Evolutionary conservation across 805 yeast species (phyloP).

Genomic region (Saturnispora hagleri): DNA sequence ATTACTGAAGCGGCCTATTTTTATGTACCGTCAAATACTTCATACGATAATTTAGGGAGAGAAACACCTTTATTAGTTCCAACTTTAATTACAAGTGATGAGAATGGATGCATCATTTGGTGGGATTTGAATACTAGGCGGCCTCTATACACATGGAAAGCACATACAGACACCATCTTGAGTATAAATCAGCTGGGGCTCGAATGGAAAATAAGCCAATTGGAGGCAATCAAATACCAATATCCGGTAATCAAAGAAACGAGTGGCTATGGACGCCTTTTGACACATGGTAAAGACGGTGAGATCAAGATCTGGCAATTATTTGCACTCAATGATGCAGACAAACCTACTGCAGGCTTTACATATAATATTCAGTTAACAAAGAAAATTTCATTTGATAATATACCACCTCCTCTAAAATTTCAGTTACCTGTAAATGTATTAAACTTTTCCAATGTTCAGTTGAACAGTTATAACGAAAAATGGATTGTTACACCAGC

Average conservation of each 20-base stretch:
- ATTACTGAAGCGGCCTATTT: neutral
- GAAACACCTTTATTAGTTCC: constrained; percentile 24
- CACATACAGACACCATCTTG: constrained; percentile 43
- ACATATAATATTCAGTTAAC: constrained; percentile 12
- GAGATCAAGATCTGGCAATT: constrained; percentile 39
- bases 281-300: constrained; percentile 66
- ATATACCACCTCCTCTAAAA: constrained; percentile 15
- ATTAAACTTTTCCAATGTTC: constrained; percentile 64
- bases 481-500: constrained; percentile 46
- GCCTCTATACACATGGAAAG: constrained; percentile 49
- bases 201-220: constrained; percentile 21
- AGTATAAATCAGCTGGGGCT: constrained; percentile 39
- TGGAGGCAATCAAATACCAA: constrained; percentile 12
- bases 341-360: constrained; percentile 5
- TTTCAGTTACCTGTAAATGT: constrained; percentile 62
- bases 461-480: constrained; percentile 19
- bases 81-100: constrained; percentile 47
- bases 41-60: constrained; percentile 4
- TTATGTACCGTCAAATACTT: constrained; percentile 8
- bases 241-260: neutral
- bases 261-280: constrained; percentile 30
- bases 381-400: constrained; percentile 9
- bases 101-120: constrained; percentile 49
- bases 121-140: constrained; percentile 56
- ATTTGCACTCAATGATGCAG: constrained; percentile 14